Conservation (phyloP, 306 rosid genomes). For the Spatholobus suberectus region DNA sequence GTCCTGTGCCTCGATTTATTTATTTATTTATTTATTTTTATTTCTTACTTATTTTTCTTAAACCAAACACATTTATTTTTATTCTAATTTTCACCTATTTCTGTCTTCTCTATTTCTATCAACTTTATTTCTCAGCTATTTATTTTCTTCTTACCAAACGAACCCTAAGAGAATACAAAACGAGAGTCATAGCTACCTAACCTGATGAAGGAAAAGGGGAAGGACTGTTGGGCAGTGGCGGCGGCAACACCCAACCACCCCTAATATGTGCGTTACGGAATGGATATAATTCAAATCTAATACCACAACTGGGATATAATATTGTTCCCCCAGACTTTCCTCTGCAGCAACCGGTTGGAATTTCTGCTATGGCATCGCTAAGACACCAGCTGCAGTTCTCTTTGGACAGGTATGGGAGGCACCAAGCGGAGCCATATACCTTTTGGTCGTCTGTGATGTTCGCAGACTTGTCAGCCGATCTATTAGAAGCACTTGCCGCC, state of each 20-base stretch:
- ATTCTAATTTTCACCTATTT: too few relatives aligned
- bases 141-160: too few relatives aligned
- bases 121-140: too few relatives aligned
- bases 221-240: slow-evolving; percentile 3
- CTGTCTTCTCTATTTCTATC: too few relatives aligned
- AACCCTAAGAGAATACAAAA: too few relatives aligned
- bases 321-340: slow-evolving; percentile 42
- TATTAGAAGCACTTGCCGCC: slow-evolving; percentile 25
- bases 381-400: slow-evolving; percentile 47
- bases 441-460: slow-evolving; percentile 29
- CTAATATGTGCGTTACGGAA: background rate
- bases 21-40: too few relatives aligned
- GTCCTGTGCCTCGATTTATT: too few relatives aligned
- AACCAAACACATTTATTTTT: too few relatives aligned
- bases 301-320: slow-evolving; percentile 35
- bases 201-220: slow-evolving; percentile 34
- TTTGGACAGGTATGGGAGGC: slow-evolving; percentile 26
- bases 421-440: slow-evolving; percentile 34
- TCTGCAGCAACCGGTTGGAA: slow-evolving; percentile 37
- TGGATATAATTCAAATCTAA: slow-evolving; percentile 38
- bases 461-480: background rate
- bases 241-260: background rate
- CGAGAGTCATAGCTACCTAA: too few relatives aligned
- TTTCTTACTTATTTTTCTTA: too few relatives aligned
- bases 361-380: slow-evolving; percentile 39